Percentiles rank a stretch among this genome's conserved stretches.
Conservation (phyloP, 164 flowering plant genomes). For the Magnolia changhungtana region DNA sequence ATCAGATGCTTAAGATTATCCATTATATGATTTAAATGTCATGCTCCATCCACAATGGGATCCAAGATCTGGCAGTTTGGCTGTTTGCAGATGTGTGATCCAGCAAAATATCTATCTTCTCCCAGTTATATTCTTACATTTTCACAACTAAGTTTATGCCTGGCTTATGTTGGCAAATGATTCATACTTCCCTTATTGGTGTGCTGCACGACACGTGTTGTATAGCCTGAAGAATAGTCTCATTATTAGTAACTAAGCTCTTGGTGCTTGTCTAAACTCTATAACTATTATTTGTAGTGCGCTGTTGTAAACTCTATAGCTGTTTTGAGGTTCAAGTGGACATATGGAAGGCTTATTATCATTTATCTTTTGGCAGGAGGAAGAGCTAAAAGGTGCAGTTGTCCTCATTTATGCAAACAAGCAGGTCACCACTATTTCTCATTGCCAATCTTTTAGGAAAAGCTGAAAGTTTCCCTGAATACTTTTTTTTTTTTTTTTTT, state of each 20-base stretch:
- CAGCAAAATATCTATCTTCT: neutral
- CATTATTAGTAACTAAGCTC: neutral
- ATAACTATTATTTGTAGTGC: neutral
- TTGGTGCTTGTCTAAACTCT: neutral
- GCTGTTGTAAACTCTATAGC: neutral
- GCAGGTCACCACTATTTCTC: conserved; percentile 49
- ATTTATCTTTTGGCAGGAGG: conserved; percentile 51
- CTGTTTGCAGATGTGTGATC: too few relatives aligned
- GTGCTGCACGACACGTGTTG: neutral
- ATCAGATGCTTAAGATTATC: too few relatives aligned
- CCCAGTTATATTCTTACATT: neutral
- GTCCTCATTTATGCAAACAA: conserved; percentile 91
- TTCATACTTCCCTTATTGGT: neutral
- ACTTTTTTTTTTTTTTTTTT: neutral
- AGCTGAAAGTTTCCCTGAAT: neutral
- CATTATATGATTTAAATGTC: too few relatives aligned
- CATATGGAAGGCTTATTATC: neutral
- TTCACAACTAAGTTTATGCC: neutral
- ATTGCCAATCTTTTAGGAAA: neutral
- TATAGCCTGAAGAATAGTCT: neutral
- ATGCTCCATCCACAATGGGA: too few relatives aligned
- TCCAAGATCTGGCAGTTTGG: too few relatives aligned
- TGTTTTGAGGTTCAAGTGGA: neutral
- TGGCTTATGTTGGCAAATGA: neutral
- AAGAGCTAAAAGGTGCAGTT: conserved; percentile 86